A percentile compares a stretch with the other conserved stretches of the same genome.
Evolutionary conservation across 2,329 filamentous ascomycete species (phyloP).

Genomic region (Pseudocercospora fuligena): DNA sequence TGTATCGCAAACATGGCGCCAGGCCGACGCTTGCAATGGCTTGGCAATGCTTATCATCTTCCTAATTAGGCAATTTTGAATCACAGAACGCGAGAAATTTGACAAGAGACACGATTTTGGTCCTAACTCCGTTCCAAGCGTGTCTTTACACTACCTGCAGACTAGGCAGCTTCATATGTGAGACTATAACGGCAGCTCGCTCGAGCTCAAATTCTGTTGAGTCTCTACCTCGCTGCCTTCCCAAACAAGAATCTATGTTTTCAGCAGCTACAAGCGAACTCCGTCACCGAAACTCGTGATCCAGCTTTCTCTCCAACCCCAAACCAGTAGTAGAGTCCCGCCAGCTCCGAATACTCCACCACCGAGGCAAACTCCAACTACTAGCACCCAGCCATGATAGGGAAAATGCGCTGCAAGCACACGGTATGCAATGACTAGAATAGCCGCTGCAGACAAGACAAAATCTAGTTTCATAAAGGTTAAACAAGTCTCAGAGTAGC

Average conservation of each 20-base stretch:
- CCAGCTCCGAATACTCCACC: not conserved
- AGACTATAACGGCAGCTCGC: not conserved
- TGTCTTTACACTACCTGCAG: not conserved
- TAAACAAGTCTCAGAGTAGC: not conserved
- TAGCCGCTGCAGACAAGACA: not conserved
- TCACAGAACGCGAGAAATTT: not conserved
- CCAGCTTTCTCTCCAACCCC: not conserved
- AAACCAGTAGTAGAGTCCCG: not conserved
- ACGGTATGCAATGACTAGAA: not conserved
- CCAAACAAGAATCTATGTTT: not conserved
- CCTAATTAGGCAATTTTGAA: too few species aligned
- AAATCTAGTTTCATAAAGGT: slow-evolving; percentile 1
- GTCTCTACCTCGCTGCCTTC: not conserved
- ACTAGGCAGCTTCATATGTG: not conserved
- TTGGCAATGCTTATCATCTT: too few species aligned
- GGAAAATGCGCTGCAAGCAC: not conserved
- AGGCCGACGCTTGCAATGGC: not conserved
- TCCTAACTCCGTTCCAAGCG: not conserved
- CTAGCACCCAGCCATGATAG: not conserved
- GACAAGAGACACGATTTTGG: not conserved
- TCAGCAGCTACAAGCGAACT: not conserved
- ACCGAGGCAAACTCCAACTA: not conserved
- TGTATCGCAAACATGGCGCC: not conserved
- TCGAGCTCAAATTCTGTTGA: not conserved
- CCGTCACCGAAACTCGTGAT: not conserved